Percentiles rank a stretch among this genome's conserved stretches.
Evolutionary conservation across 192 early-diverging fungal species (phyloP).

Genomic region (Oehlia diaphana): DNA sequence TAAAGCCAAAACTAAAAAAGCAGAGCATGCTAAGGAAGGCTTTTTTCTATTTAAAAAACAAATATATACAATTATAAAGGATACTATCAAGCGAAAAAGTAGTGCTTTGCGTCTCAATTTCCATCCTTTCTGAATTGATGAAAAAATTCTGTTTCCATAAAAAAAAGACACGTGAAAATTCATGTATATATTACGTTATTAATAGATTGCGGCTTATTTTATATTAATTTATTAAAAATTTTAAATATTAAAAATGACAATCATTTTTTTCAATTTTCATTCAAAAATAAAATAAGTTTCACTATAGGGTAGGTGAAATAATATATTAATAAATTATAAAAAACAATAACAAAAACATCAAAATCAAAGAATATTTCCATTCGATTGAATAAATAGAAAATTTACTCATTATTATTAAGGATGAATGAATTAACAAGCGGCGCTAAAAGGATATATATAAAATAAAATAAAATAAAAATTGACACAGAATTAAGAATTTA

Average conservation of each 20-base stretch:
- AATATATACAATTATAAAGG: neutral
- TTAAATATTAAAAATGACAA: neutral
- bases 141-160: neutral
- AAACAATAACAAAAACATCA: neutral
- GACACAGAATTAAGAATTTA: no score
- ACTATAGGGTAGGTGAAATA: no score
- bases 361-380: neutral
- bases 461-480: no score
- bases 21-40: neutral
- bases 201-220: neutral
- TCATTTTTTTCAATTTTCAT: neutral
- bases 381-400: neutral
- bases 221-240: neutral
- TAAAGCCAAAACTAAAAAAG: constrained; percentile 46
- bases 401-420: neutral
- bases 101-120: constrained; percentile 1
- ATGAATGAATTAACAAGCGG: no score
- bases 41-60: neutral
- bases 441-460: no score
- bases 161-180: neutral
- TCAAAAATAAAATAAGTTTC: neutral
- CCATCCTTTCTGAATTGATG: neutral
- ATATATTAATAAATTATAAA: neutral
- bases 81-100: constrained; percentile 22
- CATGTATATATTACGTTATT: no score